Percentiles rank a stretch among this genome's conserved stretches.
Conservation (phyloP, 2,329 filamentous ascomycete species). For the Venturiaceae sp. region DNA sequence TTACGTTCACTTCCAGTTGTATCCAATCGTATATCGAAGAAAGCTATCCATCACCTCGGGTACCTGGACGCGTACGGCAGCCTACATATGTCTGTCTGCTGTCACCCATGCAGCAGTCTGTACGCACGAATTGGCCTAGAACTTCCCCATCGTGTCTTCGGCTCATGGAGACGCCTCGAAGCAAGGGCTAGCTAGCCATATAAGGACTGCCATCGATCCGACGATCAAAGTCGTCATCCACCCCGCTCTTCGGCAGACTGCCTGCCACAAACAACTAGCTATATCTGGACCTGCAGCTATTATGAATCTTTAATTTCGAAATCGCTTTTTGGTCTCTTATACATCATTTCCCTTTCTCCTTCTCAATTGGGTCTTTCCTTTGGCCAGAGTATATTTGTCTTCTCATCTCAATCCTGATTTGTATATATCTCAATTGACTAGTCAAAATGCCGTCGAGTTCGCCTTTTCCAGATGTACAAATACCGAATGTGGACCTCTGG, state of each 20-base stretch:
- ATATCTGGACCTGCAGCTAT: not conserved
- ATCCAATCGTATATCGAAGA: no score
- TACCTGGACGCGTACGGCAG: not conserved
- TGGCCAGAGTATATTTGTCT: not conserved
- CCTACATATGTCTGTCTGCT: not conserved
- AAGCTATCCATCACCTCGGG: not conserved
- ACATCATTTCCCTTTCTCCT: not conserved
- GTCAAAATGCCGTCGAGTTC: conserved; percentile 6
- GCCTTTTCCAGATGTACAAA: conserved; percentile 5
- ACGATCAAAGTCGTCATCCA: not conserved
- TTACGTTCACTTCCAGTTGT: no score
- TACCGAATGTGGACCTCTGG: conserved; percentile 7
- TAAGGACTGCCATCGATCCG: not conserved
- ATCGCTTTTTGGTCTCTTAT: not conserved
- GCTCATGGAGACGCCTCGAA: not conserved
- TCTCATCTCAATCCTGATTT: no score
- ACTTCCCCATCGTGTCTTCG: not conserved
- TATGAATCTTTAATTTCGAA: not conserved
- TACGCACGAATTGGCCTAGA: not conserved
- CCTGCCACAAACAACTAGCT: not conserved
- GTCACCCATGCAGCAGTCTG: no score
- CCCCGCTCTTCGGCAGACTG: not conserved
- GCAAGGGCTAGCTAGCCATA: not conserved
- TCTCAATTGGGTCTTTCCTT: not conserved
- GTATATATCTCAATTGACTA: not conserved